Conservation (phyloP, 768 basidiomycete genomes). For the Russula lepida region DNA sequence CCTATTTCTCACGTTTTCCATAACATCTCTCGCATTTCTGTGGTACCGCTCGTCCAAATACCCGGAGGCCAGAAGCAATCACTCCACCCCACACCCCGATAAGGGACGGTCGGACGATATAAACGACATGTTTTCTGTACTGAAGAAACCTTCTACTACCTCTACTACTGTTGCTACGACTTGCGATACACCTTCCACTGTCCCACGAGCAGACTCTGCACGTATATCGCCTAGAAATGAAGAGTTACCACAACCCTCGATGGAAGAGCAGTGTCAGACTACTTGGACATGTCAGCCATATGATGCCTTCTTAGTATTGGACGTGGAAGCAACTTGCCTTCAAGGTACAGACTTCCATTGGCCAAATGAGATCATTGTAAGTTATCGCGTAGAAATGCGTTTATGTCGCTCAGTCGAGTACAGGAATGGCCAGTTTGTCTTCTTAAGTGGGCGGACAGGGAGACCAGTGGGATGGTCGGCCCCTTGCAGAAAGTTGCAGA, state of each 20-base stretch:
- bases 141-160: conserved; percentile 10
- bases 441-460: conserved; percentile 69
- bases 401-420: conserved; percentile 7
- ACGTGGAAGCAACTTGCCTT: conserved; percentile 82
- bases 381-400: conserved; percentile 25
- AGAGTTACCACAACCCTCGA: neutral
- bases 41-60: conserved; percentile 13
- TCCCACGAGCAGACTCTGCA: neutral
- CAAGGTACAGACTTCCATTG: conserved; percentile 64
- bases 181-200: neutral
- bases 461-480: conserved; percentile 41
- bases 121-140: conserved; percentile 15
- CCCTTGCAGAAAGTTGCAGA: conserved; percentile 65
- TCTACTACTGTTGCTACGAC: conserved; percentile 12
- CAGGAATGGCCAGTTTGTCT: conserved; percentile 94
- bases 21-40: neutral
- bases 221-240: neutral
- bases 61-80: neutral
- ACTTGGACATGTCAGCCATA: conserved; percentile 38
- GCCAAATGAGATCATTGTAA: conserved; percentile 93
- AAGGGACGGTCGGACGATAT: neutral
- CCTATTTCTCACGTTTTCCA: neutral
- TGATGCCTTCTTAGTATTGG: conserved; percentile 79
- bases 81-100: neutral
- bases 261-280: neutral